Percentiles rank a stretch among this genome's conserved stretches.
Conservation (phyloP, 2,329 filamentous ascomycete genomes). For the Thelonectria rubi region DNA sequence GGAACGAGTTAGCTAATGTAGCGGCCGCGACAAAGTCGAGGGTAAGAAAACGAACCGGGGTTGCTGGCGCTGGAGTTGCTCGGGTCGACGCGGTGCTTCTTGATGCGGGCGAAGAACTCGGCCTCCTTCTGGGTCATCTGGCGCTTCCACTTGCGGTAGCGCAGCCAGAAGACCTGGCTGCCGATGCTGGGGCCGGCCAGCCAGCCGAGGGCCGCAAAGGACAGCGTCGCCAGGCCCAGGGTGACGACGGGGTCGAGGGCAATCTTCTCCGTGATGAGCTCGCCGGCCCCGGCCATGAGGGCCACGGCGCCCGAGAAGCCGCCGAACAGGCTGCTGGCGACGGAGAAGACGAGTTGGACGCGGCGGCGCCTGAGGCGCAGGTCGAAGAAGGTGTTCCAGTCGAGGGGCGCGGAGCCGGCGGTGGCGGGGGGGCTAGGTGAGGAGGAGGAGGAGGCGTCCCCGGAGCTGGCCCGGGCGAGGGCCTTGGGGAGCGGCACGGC, state of each 20-base stretch:
- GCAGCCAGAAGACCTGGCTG: conserved; percentile 78
- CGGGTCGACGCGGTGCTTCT: conserved; percentile 91
- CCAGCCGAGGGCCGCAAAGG: conserved; percentile 86
- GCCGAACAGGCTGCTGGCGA: conserved; percentile 69
- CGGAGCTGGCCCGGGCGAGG: conserved; percentile 34
- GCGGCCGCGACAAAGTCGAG: not conserved
- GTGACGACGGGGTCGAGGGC: conserved; percentile 90
- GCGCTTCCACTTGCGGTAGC: conserved; percentile 74
- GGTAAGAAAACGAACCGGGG: conserved; percentile 63
- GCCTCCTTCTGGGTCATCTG: conserved; percentile 90
- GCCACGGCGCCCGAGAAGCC: conserved; percentile 71
- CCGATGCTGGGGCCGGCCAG: conserved; percentile 85
- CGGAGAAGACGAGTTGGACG: conserved; percentile 82
- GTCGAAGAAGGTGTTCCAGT: conserved; percentile 94
- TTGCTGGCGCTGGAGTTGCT: conserved; percentile 88
- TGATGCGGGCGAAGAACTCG: conserved; percentile 91
- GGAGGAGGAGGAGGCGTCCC: conserved; percentile 25
- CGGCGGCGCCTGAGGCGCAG: conserved; percentile 86
- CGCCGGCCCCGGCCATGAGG: conserved; percentile 76
- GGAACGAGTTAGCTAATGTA: conserved; percentile 31
- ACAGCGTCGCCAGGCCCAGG: conserved; percentile 80
- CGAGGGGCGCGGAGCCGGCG: conserved; percentile 55
- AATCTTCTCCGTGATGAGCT: conserved; percentile 74
- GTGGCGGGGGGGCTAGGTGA: not conserved
- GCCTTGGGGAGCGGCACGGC: conserved; percentile 23